Evolutionary conservation across 345 rosid species (phyloP), one percentile per base, ranked within the genome.

Genomic region (Turritis glabra): DNA sequence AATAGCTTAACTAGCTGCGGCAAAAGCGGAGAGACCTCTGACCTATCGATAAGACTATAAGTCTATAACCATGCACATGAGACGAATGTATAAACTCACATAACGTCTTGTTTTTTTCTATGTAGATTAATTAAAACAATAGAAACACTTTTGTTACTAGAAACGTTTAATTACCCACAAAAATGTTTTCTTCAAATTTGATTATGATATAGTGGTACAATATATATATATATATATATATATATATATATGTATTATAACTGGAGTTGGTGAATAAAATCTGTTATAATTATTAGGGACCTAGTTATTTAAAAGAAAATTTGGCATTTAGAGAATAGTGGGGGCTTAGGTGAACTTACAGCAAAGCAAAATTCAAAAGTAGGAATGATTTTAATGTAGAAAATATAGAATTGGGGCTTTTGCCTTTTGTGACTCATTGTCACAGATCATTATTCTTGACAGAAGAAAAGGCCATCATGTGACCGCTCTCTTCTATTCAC

Each of bases 391-490:
- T 64, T 46, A 55, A 25, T 71, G 21, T 64, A 64, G 71, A 64
- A 71, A 69, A 76, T 63, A 35, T 63, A 35, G 46, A 46, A 19
- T 13, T 52, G 35, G 5, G n/a, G 56, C 41, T 69, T 76, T 70
- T 69, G 44, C 44, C 53, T 69, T 69, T 69, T 62, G 71, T 70
- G 75, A 63, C 60, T 76, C 79, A 59, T 44, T 63, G 65, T 76
- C 75, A 76, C 71, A 76, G 57, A 67, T 62, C 75, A 76, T 76
- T 62, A 76, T 76, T 62, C 80, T 63, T 70, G 71, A 70, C 64
- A 53, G 54, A 76, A 67, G 41, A 67, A 43, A 63, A 40, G 18
- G 18, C 32, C 65, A 70, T 61, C 80, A 76, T 63, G 80, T 76
- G 75, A 76, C 74, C 33, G 25, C 58, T 62, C 51, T 61, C 32